phyloP scores from a whole-genome alignment of 2,329 filamentous ascomycete species.

The Venturia effusa region DNA sequence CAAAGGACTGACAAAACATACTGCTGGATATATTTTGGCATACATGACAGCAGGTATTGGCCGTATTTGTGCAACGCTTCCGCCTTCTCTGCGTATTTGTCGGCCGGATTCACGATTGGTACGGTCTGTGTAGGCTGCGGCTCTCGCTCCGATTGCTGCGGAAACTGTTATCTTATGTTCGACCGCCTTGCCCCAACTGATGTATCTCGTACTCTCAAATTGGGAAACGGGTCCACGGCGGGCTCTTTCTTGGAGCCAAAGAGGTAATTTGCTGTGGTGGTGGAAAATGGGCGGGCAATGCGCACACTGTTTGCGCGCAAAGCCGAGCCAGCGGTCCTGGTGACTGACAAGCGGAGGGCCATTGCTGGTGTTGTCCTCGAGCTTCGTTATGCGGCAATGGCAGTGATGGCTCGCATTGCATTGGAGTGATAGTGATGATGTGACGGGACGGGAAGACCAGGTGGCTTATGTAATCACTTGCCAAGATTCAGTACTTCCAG shows the following conservation, averaged over 20 bases:
- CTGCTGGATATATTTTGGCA: constrained; percentile 98
- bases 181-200: background rate
- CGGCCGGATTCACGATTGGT: constrained; percentile 79
- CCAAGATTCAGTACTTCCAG: too few species aligned
- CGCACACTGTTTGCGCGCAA: constrained; percentile 15
- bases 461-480: too few species aligned
- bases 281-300: background rate
- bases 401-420: background rate
- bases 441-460: too few species aligned
- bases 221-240: background rate
- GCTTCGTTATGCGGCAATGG: constrained; percentile 1
- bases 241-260: background rate
- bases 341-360: constrained; percentile 30
- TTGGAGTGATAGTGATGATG: background rate
- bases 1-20: constrained; percentile 18
- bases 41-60: constrained; percentile 88
- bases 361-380: constrained; percentile 19
- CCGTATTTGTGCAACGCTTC: constrained; percentile 89
- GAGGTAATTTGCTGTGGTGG: constrained; percentile 11
- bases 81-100: constrained; percentile 82
- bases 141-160: constrained; percentile 32
- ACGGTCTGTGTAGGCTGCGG: constrained; percentile 50
- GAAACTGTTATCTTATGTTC: constrained; percentile 27
- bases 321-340: constrained; percentile 27
- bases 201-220: constrained; percentile 3